Evolutionary conservation across 768 basidiomycete genomes (phyloP).

Genomic region (Lenzites betulinus): DNA sequence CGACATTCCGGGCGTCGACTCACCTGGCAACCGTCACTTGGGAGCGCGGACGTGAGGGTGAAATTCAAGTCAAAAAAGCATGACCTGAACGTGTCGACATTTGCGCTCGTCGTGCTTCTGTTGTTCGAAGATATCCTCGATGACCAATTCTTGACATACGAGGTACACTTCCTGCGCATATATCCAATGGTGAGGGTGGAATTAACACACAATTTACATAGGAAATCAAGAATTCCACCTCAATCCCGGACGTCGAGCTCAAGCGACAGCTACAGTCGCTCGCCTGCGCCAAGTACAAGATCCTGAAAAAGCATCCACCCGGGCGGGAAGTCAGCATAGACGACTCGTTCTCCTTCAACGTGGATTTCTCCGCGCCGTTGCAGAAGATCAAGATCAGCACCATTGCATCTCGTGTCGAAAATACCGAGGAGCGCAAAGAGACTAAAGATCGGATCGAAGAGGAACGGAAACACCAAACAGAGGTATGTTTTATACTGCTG

Average conservation of each 20-base stretch:
- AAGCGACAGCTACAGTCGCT: constrained; percentile 94
- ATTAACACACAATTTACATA: constrained; percentile 32
- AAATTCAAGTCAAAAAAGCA: constrained; percentile 79
- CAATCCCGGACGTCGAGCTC: constrained; percentile 75
- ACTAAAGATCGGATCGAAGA: constrained; percentile 91
- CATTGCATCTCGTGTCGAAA: constrained; percentile 86
- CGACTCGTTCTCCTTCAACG: constrained; percentile 92
- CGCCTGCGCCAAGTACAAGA: constrained; percentile 91
- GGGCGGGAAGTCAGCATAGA: constrained; percentile 74
- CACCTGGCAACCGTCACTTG: constrained; percentile 89
- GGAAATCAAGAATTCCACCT: constrained; percentile 82
- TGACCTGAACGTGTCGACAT: constrained; percentile 92
- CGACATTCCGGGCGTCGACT: constrained; percentile 88
- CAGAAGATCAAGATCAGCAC: constrained; percentile 94
- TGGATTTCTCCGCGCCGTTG: constrained; percentile 74
- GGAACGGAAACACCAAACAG: constrained; percentile 85
- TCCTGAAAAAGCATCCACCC: constrained; percentile 89
- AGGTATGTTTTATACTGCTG: constrained; percentile 51
- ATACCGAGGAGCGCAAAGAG: constrained; percentile 81
- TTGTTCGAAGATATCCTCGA: constrained; percentile 77
- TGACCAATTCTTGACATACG: constrained; percentile 73
- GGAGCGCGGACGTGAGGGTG: constrained; percentile 86
- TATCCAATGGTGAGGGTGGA: not conserved
- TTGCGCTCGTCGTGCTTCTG: constrained; percentile 82
- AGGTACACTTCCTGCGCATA: constrained; percentile 42